Base-by-base conservation (phyloP, 176 grass and related monocot species). In the Aegilops speltoides region DNA sequence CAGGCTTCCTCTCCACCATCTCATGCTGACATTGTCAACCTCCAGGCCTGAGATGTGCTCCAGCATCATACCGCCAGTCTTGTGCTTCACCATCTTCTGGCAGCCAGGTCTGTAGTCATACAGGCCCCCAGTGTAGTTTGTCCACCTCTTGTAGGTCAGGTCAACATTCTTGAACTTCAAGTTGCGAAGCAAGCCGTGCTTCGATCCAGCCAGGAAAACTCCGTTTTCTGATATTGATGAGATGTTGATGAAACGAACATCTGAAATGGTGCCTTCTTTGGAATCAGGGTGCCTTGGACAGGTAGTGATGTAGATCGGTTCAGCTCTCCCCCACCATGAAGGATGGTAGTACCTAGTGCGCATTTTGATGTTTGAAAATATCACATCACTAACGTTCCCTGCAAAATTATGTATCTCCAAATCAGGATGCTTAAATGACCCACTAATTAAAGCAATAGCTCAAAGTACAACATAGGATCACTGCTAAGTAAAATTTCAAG, bases 351-450 rank as follows among this genome's bases (percentile, higher is more conserved):
- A 98, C 77, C 91, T 98, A 12, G 91, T 94, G 59, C 90, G 89
- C 14, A 98, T 98, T 84, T 87, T 95, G 78, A 95, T 98, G 75
- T 98, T 95, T 7, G 96, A 95, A 82, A 98, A 98, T n/a, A 84
- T 46, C 17, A 98, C 83, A 40, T 88, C 82, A 8, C 56, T 91
- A 61, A 92, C 96, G 48, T 98, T 95, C 31, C 93, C 95, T 97
- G 86, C 56, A 87, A 68, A 76, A 38, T 64, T 28, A 57, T 54
- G 38, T 3, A 83, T 34, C 0, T 82, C 25, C 0, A 37, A 2
- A 73, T 87, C 15, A 68, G 2, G 4, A 64, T 46, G 40, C 34
- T 67, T 64, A 68, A 65, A 34, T 6, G 81, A 29, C 13, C 31
- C 23, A 64, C 40, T 8, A 22, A 23, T 69, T 37, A 66, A 65